phyloP scores from a whole-genome alignment of 805 yeast genomes.

The Candida rishiriensis region DNA sequence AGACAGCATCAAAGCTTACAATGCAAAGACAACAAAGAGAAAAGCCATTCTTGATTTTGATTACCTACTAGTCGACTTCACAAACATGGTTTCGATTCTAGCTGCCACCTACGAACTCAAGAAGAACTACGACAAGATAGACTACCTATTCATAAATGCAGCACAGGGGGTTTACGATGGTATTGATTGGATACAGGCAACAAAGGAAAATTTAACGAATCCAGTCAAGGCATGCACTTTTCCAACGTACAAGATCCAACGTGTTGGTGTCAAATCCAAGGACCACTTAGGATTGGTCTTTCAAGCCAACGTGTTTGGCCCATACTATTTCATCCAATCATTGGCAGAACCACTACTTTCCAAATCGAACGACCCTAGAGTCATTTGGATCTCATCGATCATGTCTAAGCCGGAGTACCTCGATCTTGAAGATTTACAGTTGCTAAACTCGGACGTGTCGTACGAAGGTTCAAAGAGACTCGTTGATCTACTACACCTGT shows the following conservation, averaged over 20 bases:
- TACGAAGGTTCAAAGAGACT: conserved; percentile 91
- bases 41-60: conserved; percentile 72
- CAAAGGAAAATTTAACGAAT: conserved; percentile 54
- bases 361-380: conserved; percentile 44
- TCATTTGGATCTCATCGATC: conserved; percentile 83
- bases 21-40: conserved; percentile 34
- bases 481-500: conserved; percentile 77
- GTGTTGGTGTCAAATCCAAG: conserved; percentile 64
- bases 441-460: conserved; percentile 57
- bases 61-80: conserved; percentile 83
- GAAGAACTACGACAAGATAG: conserved; percentile 60
- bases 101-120: conserved; percentile 68
- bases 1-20: conserved; percentile 45
- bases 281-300: conserved; percentile 87
- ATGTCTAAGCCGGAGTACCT: conserved; percentile 75
- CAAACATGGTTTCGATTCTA: conserved; percentile 80
- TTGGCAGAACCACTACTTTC: conserved; percentile 49
- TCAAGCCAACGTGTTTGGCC: conserved; percentile 96
- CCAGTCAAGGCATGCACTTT: conserved; percentile 84
- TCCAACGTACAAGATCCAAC: conserved; percentile 83
- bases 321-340: conserved; percentile 76
- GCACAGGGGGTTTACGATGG: conserved; percentile 88
- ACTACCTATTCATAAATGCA: conserved; percentile 81
- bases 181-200: conserved; percentile 80
- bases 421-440: conserved; percentile 70